These are phyloP conservation scores for Bauhinia variegata DNA, from an alignment of 306 rosid species.

Conservation along the genomic window DNA sequence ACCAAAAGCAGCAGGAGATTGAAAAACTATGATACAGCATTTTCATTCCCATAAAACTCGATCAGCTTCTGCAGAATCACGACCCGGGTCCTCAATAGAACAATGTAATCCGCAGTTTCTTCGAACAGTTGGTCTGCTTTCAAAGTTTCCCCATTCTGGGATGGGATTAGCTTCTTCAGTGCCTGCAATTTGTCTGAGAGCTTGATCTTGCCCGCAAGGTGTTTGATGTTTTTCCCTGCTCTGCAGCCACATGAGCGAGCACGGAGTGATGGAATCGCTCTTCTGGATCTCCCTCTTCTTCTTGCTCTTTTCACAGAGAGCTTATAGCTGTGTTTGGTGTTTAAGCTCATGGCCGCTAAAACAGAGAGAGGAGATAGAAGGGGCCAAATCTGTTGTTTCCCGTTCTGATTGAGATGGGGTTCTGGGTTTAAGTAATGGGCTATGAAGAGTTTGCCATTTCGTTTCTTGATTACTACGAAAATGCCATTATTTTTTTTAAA, in stretches of 20 bases:
- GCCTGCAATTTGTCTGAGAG: conserved; percentile 63
- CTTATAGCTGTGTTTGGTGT: conserved; percentile 46
- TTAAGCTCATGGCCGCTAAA: conserved; percentile 54
- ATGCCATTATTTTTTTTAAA: conserved; percentile 48
- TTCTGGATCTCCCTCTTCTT: conserved; percentile 26
- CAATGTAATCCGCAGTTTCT: conserved; percentile 89
- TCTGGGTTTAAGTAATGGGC: conserved; percentile 65
- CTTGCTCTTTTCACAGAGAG: conserved; percentile 44
- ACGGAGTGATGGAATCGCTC: conserved; percentile 26
- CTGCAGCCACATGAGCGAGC: conserved; percentile 24
- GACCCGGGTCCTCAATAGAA: conserved; percentile 63
- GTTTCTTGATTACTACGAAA: conserved; percentile 41
- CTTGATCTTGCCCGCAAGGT: conserved; percentile 45
- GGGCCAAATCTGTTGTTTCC: conserved; percentile 16
- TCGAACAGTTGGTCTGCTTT: conserved; percentile 68
- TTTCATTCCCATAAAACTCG: conserved; percentile 60
- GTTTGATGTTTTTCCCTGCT: conserved; percentile 46
- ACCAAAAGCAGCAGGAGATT: conserved; percentile 18
- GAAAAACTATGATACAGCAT: conserved; percentile 48
- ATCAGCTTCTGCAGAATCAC: conserved; percentile 75
- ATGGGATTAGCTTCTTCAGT: conserved; percentile 70
- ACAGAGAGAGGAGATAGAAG: background rate
- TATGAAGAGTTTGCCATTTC: conserved; percentile 41
- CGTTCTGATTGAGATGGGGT: conserved; percentile 8
- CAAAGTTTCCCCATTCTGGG: conserved; percentile 36